phyloP scores from a whole-genome alignment of 2,329 filamentous ascomycete genomes.

The Ceratocystis destructans region DNA sequence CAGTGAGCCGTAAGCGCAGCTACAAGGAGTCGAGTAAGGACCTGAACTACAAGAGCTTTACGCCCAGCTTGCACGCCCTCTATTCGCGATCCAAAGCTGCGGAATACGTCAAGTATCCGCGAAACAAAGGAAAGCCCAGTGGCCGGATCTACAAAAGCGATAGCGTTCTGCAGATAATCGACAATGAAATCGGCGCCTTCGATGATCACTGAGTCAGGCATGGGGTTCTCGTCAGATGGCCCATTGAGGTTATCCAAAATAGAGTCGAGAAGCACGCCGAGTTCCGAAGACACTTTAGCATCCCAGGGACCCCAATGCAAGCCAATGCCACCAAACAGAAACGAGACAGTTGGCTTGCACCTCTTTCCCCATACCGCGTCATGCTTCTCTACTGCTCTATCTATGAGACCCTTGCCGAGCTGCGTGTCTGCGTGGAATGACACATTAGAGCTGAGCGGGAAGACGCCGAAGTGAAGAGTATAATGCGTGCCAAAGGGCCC shows the following conservation, averaged over 20 bases:
- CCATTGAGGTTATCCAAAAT: conserved; percentile 35
- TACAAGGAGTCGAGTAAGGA: conserved; percentile 29
- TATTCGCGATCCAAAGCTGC: conserved; percentile 27
- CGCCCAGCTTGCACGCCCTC: conserved; percentile 22
- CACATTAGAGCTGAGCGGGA: conserved; percentile 40
- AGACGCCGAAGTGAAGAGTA: conserved; percentile 48
- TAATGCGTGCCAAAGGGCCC: conserved; percentile 49
- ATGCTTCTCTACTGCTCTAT: conserved; percentile 27
- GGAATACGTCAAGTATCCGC: conserved; percentile 32
- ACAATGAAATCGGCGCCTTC: conserved; percentile 34
- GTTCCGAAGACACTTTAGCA: conserved; percentile 44
- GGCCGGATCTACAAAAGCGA: conserved; percentile 29
- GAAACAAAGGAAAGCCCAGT: conserved; percentile 31
- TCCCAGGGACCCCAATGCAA: conserved; percentile 46
- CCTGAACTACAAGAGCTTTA: conserved; percentile 26
- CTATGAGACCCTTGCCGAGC: conserved; percentile 40
- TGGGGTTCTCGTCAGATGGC: conserved; percentile 11
- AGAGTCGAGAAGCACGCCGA: conserved; percentile 48
- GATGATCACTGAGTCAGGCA: conserved; percentile 22
- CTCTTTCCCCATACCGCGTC: conserved; percentile 23
- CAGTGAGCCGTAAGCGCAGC: conserved; percentile 22
- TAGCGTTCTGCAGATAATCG: conserved; percentile 33
- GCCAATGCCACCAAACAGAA: conserved; percentile 35
- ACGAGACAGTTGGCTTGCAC: conserved; percentile 27
- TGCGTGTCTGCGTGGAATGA: conserved; percentile 49